phyloP scores from a whole-genome alignment of 2,329 filamentous ascomycete genomes.

The Alternaria gaisen region DNA sequence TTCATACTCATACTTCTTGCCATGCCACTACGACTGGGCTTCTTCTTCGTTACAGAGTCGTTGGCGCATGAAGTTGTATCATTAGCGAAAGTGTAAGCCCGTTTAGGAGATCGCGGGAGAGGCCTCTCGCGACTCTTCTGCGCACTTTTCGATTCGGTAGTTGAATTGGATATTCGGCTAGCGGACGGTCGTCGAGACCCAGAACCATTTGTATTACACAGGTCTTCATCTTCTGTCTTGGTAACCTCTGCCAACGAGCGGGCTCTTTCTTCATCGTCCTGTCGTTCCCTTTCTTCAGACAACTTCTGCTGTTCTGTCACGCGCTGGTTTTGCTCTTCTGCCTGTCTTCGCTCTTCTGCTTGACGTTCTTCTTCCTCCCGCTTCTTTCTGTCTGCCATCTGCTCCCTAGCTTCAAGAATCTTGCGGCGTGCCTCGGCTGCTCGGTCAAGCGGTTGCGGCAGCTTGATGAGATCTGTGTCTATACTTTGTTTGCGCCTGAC shows the following conservation, averaged over 20 bases:
- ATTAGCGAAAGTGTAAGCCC: neutral
- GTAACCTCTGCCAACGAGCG: neutral
- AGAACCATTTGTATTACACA: neutral
- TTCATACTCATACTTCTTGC: conserved; percentile 1
- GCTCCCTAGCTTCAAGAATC: neutral
- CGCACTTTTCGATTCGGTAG: neutral
- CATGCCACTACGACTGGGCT: neutral
- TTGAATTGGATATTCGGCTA: neutral
- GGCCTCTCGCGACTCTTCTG: neutral
- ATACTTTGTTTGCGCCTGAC: neutral
- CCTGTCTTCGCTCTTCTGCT: neutral
- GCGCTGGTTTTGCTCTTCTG: neutral
- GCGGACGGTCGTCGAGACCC: neutral
- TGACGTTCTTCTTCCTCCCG: conserved; percentile 1
- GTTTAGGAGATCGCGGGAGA: neutral
- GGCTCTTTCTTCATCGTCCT: neutral
- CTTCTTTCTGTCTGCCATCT: neutral
- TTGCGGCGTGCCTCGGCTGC: neutral
- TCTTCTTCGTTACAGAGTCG: neutral
- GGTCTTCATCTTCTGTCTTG: neutral
- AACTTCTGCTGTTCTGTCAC: neutral
- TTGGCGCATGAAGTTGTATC: neutral
- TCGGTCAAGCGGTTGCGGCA: neutral
- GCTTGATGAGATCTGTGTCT: neutral
- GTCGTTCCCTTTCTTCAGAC: neutral